Conservation (phyloP, 805 yeast species). For the Millerozyma acaciae region DNA sequence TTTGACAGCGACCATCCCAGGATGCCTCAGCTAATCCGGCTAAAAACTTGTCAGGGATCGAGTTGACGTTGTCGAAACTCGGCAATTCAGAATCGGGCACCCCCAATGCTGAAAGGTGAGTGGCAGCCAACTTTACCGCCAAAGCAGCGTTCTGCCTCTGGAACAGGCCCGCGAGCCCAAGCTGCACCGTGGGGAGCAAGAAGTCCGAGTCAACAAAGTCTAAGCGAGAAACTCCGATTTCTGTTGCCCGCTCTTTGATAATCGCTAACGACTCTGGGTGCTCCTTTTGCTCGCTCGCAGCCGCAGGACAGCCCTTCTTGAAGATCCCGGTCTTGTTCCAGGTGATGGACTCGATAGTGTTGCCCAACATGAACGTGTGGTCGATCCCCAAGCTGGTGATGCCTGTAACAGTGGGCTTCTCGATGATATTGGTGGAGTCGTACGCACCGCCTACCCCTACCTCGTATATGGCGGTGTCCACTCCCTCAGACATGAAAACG, state of each 20-base stretch:
- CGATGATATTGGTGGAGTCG: constrained; percentile 91
- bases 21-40: constrained; percentile 61
- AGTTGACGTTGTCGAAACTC: constrained; percentile 15
- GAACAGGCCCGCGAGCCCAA: constrained; percentile 82
- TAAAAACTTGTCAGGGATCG: constrained; percentile 48
- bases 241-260: constrained; percentile 63
- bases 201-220: constrained; percentile 46
- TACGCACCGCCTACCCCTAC: constrained; percentile 98
- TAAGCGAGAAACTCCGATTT: constrained; percentile 46
- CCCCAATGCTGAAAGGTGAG: constrained; percentile 53
- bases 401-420: constrained; percentile 78
- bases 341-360: constrained; percentile 83
- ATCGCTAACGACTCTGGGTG: constrained; percentile 51
- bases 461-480: constrained; percentile 92
- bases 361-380: constrained; percentile 82
- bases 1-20: constrained; percentile 98
- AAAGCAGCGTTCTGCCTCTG: constrained; percentile 84
- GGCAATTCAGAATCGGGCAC: constrained; percentile 24
- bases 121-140: constrained; percentile 67
- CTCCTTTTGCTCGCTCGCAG: constrained; percentile 55
- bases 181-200: constrained; percentile 32
- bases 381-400: constrained; percentile 87
- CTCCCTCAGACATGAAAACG: constrained; percentile 80
- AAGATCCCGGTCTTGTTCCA: constrained; percentile 97
- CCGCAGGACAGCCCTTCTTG: constrained; percentile 64